Base-by-base conservation (phyloP, 2,329 filamentous ascomycete species). In the Leptographium galeiforme region DNA sequence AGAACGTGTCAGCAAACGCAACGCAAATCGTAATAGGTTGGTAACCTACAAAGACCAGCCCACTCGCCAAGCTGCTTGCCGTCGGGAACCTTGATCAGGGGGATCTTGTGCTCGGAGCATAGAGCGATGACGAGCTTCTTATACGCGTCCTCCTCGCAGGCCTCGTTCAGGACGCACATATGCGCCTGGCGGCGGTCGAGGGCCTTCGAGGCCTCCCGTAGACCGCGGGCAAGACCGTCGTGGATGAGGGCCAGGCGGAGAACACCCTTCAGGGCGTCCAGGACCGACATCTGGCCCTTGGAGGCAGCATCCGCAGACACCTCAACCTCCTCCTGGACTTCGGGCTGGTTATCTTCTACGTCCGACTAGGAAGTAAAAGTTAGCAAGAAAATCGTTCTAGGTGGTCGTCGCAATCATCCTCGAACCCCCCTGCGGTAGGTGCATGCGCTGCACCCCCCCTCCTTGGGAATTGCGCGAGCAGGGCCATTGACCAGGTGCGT, bases 131-230 rank as follows among this genome's bases (percentile, higher is more conserved):
- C 91, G 63, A 98, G 84, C 87, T 98, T 98, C 89, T 98, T 98
- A 84, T 98, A 98, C 64, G 93, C 91, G 77, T 98, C 93, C 84
- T 98, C 93, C 81, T 98, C 93, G 81, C 93, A 98, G 64, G 87
- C 85, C 84, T 98, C 93, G 84, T 98, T 98, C 67, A 98, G 85
- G 64, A 98, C 93, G 74, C 93, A 98, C 90, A 98, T 97, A 81
- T 98, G 93, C 57, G 93, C 93, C 79, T 98, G 88, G 70, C 93
- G 89, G 70, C 93, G 85, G 77, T 98, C 93, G 68, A 98, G 89
- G 61, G 93, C 91, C 83, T 98, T 98, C 79, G 86, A 89, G 62
- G 93, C 93, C 79, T 98, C 93, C 66, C 93, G 90, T 68, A 98
- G 89, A 77, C 93, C 93, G 67, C 93, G 90, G 71, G 93, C 93